phyloP scores from a whole-genome alignment of 306 rosid genomes.

The Prunus persica region Prunus_persica_NCBIv2 NC_034011.1:19391001-19391500 shows the following conservation, averaged over 20 bases:
- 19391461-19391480: no score
- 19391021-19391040: neutral
- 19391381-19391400: no score
- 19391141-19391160: neutral
- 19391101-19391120: constrained; percentile 3
- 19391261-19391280: neutral
- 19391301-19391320: neutral
- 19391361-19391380: no score
- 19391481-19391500: no score
- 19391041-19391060: constrained; percentile 42
- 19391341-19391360: neutral
- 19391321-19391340: no score
- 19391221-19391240: neutral
- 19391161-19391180: neutral
- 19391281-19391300: neutral
- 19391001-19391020: neutral
- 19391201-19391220: neutral
- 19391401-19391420: no score
- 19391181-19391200: no score
- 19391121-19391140: constrained; percentile 18
- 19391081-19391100: neutral
- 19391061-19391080: constrained; percentile 50
- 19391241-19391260: neutral
- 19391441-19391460: neutral
- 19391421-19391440: neutral